Percentiles rank a stretch among this genome's conserved stretches.
Evolutionary conservation across 164 flowering plant species (phyloP).

Genomic region (Tetrastigma voinierianum): DNA sequence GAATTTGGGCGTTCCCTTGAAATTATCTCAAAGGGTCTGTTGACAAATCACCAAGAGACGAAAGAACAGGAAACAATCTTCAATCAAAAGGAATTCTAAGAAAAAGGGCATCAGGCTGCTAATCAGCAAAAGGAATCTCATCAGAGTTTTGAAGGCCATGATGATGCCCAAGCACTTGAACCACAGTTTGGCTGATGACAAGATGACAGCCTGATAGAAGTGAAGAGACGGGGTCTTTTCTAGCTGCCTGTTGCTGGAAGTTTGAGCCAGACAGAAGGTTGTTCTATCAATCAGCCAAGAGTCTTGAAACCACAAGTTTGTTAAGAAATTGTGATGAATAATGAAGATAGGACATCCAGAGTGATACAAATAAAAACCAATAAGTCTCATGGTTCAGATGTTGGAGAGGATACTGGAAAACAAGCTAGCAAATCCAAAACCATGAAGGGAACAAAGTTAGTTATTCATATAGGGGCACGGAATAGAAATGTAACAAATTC

Average conservation of each 20-base stretch:
- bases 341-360: conserved; percentile 39
- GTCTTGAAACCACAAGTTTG: conserved; percentile 42
- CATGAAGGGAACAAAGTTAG: conserved; percentile 72
- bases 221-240: conserved; percentile 28
- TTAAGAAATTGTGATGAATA: conserved; percentile 43
- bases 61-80: conserved; percentile 69
- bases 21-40: conserved; percentile 74
- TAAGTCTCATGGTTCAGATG: conserved; percentile 34
- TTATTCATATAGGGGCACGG: conserved; percentile 75
- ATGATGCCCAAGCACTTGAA: conserved; percentile 36
- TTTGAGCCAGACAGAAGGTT: conserved; percentile 35
- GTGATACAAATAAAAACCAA: conserved; percentile 43
- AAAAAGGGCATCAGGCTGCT: conserved; percentile 43
- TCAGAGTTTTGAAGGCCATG: conserved; percentile 34
- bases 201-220: conserved; percentile 34
- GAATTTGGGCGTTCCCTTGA: conserved; percentile 68
- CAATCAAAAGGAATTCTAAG: conserved; percentile 52
- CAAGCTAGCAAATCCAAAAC: conserved; percentile 44
- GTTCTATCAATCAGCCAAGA: conserved; percentile 57
- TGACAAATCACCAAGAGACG: conserved; percentile 62
- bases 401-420: conserved; percentile 46
- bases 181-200: conserved; percentile 36
- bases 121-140: conserved; percentile 25
- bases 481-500: conserved; percentile 53
- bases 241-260: conserved; percentile 42